Percentiles rank a stretch among this genome's conserved stretches.
phyloP scores from a whole-genome alignment of 306 rosid species.

The Corylus americana region DNA sequence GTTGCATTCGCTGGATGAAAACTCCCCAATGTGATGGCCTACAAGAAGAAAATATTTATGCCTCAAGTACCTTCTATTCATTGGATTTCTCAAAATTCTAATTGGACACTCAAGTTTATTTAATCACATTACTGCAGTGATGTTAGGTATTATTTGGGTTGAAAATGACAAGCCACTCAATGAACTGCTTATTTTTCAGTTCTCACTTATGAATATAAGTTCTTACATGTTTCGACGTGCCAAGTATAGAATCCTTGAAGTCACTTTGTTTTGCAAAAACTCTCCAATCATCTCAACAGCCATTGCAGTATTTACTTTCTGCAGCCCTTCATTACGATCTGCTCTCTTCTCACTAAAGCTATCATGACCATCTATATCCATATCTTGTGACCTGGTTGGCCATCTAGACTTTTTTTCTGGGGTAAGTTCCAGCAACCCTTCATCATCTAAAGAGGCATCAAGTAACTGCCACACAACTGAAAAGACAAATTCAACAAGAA shows the following conservation, averaged over 20 bases:
- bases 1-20: conserved; percentile 59
- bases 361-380: conserved; percentile 61
- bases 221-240: conserved; percentile 78
- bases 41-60: conserved; percentile 27
- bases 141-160: background rate
- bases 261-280: conserved; percentile 63
- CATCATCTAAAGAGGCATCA: conserved; percentile 91
- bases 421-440: conserved; percentile 63
- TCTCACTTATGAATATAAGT: conserved; percentile 31
- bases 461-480: conserved; percentile 78
- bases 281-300: conserved; percentile 75
- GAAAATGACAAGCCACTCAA: conserved; percentile 6
- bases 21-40: conserved; percentile 80
- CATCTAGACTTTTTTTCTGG: conserved; percentile 66
- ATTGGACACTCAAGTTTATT: conserved; percentile 4
- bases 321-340: conserved; percentile 49
- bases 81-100: conserved; percentile 18
- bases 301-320: conserved; percentile 57
- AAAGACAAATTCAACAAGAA: conserved; percentile 80
- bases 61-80: conserved; percentile 22
- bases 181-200: conserved; percentile 23
- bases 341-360: conserved; percentile 49
- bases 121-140: background rate
- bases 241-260: conserved; percentile 67
- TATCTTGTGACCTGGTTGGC: conserved; percentile 54